phyloP scores from a whole-genome alignment of 208 protist genomes.

The Acanthamoeba lugdunensis region DNA sequence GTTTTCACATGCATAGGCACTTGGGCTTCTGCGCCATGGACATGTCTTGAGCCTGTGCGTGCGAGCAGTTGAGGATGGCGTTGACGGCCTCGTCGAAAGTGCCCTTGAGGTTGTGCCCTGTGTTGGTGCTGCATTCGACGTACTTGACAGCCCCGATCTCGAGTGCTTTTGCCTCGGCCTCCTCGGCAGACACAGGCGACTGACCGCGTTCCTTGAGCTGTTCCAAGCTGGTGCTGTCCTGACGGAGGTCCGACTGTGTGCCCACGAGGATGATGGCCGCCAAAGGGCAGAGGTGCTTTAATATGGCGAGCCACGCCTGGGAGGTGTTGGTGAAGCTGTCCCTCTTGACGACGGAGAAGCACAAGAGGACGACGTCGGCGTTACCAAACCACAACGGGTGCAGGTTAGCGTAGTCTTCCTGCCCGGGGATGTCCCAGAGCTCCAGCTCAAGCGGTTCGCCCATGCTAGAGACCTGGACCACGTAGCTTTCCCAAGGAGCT shows the following conservation, averaged over 20 bases:
- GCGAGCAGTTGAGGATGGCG: conserved; percentile 62
- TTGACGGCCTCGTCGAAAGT: conserved; percentile 82
- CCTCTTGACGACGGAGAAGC: conserved; percentile 88
- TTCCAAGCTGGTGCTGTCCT: conserved; percentile 29
- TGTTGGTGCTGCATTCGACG: conserved; percentile 82
- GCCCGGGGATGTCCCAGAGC: conserved; percentile 95
- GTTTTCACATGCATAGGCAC: no score
- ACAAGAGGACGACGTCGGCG: conserved; percentile 90
- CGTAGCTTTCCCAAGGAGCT: no score
- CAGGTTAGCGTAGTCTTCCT: conserved; percentile 93
- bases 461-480: neutral
- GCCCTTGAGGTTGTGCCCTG: conserved; percentile 76
- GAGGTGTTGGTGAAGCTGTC: conserved; percentile 89
- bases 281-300: conserved; percentile 88
- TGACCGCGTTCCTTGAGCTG: conserved; percentile 40
- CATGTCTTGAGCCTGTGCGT: no score
- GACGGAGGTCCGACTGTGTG: conserved; percentile 93
- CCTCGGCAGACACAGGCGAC: conserved; percentile 21
- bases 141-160: conserved; percentile 74
- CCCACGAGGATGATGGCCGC: conserved; percentile 94
- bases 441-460: conserved; percentile 90
- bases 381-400: conserved; percentile 92
- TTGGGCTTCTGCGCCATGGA: no score
- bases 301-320: conserved; percentile 89
- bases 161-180: conserved; percentile 37